Base-by-base conservation (phyloP, 495 filamentous ascomycete genomes). In the Penicillium bovifimosum region DNA sequence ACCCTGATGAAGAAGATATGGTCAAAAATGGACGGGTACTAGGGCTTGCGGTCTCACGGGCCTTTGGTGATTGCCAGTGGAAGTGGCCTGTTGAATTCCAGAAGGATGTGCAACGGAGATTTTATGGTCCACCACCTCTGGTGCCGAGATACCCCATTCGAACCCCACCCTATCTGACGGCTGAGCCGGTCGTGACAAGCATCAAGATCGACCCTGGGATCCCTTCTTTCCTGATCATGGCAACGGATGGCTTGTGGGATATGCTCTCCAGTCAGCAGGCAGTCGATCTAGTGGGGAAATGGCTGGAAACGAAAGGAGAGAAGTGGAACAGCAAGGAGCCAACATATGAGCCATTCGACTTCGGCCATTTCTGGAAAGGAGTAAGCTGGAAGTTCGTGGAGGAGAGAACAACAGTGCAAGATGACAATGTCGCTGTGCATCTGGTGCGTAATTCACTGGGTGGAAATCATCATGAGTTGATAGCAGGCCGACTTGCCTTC, bases 181-280 rank as follows among this genome's bases (percentile, higher is more conserved):
- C 85, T 3, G 74, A 82, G 63, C 85, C 85, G 1, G 79, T 79
- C 6, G 73, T 87, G 33, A 82, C 76, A 0, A 80, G 76, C 31
- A 79, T 72, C 0, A 64, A 69, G 52, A 70, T 87, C 24, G 62
- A 80, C 26, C 56, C 70, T 0, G 61, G 57, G 0, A 63, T 63
- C 26, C 64, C 68, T 14, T 78, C 78, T 14, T 86, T 87, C 53
- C 41, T 86, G 43, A 82, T 88, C 46, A 67, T 86, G 59, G 84
- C 81, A 14, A 77, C 75, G 3, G 84, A 87, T 53, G 84, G 84
- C 5, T 45, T 87, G 28, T 88, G 84, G 84, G 81, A 86, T 57
- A 62, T 63, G 34, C 67, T 87, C 31, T 72, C 76, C 8, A 83
- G 62, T 55, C 69, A 80, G 52, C 74, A 87, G 62, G 82, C 78